Base-by-base conservation (phyloP, 257 asterid genomes). In the Solanum ossicruentum region DNA sequence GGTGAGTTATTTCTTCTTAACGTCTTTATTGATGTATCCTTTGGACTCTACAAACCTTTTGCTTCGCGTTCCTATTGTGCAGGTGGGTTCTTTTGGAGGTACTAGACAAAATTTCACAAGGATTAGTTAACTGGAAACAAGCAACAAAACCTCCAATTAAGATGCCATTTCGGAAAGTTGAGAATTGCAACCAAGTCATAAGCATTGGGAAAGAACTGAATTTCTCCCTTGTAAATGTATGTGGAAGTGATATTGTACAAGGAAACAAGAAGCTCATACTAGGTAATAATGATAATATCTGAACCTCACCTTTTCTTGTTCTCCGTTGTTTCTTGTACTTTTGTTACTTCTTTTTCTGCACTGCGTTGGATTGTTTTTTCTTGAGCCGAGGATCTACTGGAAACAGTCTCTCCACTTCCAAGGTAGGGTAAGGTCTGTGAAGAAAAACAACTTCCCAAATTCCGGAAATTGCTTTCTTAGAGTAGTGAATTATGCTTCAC, bases 261-360 rank as follows among this genome's bases (percentile, higher is more conserved):
- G 98, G 98, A 91, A 95, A 95, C 91, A 95, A 95, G 93, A 93
- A 95, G 92, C 97, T 95, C 85, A 91, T 93, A 81, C 83, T 95
- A 88, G 98, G 98, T 93, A 87, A 84, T 75, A 66, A 66, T 85
- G 89, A 60, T 79, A 57, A 79, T 75, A 13, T 85, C 80, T 56
- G 17, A 67, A 23, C n/a, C 77, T 84, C 58, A 54, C 16, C 36
- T 41, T 52, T 21, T 61, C 8, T 21, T 21, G 21, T 21, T 60
- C 21, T 60, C 16, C 21, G 36, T 21, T 60, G 69, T 60, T 60
- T 60, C 0, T 60, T 60, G 8, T 60, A 60, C 69, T 21, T 61
- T 36, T 16, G 4, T 61, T 61, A 28, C 67, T 60, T 60, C 32
- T 60, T n/a, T 60, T 60, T 60, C 12, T 21, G 36, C 12, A 60